phyloP scores from a whole-genome alignment of 2,329 filamentous ascomycete genomes.

The Calonectria pseudoreteaudii region DNA sequence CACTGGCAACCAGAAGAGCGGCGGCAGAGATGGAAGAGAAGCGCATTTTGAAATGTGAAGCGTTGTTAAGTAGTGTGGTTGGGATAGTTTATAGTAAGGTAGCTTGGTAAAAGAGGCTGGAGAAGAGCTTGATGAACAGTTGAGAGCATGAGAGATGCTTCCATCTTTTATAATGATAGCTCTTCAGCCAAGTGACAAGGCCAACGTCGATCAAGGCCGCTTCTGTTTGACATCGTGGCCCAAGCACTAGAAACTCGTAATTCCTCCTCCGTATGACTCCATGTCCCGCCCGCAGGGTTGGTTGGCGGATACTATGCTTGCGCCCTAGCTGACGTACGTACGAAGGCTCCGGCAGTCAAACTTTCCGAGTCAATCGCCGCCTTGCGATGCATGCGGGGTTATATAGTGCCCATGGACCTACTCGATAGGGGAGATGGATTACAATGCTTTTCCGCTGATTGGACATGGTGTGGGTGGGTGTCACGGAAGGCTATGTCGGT shows the following conservation, averaged over 20 bases:
- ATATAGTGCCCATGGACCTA: background rate
- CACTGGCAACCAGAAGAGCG: slow-evolving; percentile 28
- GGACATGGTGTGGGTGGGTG: background rate
- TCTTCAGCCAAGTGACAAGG: background rate
- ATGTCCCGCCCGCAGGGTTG: background rate
- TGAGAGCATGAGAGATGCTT: background rate
- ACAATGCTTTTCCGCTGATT: background rate
- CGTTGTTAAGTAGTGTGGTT: background rate
- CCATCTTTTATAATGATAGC: background rate
- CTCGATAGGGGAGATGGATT: background rate
- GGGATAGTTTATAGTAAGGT: background rate
- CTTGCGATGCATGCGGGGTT: background rate
- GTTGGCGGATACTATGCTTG: background rate
- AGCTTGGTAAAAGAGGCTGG: background rate
- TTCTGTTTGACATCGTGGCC: background rate
- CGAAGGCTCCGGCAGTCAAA: background rate
- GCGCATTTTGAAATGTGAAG: slow-evolving; percentile 19
- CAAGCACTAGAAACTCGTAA: background rate
- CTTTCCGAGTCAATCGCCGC: background rate
- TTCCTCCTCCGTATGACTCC: background rate
- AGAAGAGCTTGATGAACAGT: background rate
- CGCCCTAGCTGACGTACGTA: background rate
- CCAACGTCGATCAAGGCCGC: background rate
- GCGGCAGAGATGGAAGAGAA: slow-evolving; percentile 24
- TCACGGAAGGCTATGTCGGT: too few species aligned